Base-by-base conservation (phyloP, 768 basidiomycete genomes). In the Mycena alexandri region DNA sequence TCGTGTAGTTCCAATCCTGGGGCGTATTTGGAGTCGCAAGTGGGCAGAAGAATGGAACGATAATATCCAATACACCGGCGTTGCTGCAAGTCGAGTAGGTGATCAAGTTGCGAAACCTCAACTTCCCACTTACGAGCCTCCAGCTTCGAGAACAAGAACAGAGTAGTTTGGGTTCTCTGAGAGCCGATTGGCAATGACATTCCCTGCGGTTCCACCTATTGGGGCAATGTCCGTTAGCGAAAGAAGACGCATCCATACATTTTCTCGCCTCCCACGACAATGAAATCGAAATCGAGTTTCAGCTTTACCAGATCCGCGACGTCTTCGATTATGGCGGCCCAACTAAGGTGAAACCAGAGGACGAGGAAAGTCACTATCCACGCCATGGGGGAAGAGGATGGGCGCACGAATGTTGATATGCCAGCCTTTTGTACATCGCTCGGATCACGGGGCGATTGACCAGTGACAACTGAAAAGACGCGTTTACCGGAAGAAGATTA, bases 1-100 rank as follows among this genome's bases (percentile, higher is more conserved):
- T 48, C 21, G 47, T 48, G 12, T 48, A 48, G 12, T 48, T 48
- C 47, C 47, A 48, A 24, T 48, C 47, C 22, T 48, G 47, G 10
- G 47, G 11, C 13, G 21, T 48, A 16, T 48, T 5, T 22, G 21
- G 21, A 9, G 21, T 24, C 10, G 47, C 47, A 5, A 21, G 47
- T 11, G 21, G 21, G 47, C 21, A 25, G 5, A 22, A 48, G 11
- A 48, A 48, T 2, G 47, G 47, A 11, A 48, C 47, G 5, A 3
- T 5, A 6, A 48, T 24, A 25, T 48, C 21, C 47, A 48, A 16
- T 5, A 48, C 22, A 13, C 24, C 22, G 22, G 4, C 22, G 24
- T 22, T 14, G 13, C 47, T 48, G 5, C 22, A 14, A 13, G 29
- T 29, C 3, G 6, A 13, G 8, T 13, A 25, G 47, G 22, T 48